phyloP scores from a whole-genome alignment of 1,139 yeast genomes.

The Diutina siamensis region DNA sequence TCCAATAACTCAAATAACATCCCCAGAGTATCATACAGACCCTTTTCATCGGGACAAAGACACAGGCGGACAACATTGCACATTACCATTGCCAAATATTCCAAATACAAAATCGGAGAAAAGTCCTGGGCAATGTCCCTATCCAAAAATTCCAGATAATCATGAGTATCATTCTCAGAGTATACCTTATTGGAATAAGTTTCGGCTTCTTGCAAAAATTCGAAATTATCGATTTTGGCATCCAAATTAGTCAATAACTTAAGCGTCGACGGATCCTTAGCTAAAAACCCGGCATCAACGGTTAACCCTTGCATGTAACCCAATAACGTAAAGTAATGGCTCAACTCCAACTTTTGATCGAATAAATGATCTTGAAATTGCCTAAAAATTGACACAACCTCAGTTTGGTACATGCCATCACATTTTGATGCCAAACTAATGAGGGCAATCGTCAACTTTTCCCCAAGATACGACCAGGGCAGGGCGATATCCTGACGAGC shows the following conservation, averaged over 20 bases:
- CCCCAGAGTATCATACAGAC: conserved; percentile 2
- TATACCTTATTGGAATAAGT: conserved; percentile 19
- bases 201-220: conserved; percentile 30
- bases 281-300: conserved; percentile 22
- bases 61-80: conserved; percentile 13
- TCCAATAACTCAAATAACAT: conserved; percentile 2
- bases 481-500: conserved; percentile 17
- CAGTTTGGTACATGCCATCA: conserved; percentile 16
- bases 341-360: conserved; percentile 15
- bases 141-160: conserved; percentile 18
- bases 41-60: not conserved
- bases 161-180: conserved; percentile 13
- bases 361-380: conserved; percentile 18
- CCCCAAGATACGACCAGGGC: conserved; percentile 29
- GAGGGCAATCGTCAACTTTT: conserved; percentile 26
- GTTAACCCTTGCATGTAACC: conserved; percentile 37
- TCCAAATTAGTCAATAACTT: conserved; percentile 25
- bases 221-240: conserved; percentile 27
- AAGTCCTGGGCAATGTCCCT: conserved; percentile 21
- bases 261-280: conserved; percentile 17
- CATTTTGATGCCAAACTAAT: conserved; percentile 25
- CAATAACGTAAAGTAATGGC: conserved; percentile 31
- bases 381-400: conserved; percentile 21
- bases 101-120: conserved; percentile 34
- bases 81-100: conserved; percentile 32